Base-by-base conservation (phyloP, 1,139 yeast genomes). In the Magnusiomyces tetraspermus region DNA sequence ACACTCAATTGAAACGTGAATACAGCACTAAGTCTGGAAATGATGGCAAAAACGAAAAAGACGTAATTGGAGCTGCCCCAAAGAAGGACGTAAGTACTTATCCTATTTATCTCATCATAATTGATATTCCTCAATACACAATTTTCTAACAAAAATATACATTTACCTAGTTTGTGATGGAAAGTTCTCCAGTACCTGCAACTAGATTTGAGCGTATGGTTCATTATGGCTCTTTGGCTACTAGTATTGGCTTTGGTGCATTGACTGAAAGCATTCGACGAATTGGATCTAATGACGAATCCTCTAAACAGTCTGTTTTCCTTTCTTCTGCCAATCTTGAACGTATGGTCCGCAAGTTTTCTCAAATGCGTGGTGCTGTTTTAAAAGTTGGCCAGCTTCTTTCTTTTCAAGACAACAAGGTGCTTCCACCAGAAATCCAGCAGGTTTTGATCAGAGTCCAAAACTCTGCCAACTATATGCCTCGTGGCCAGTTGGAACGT, bases 361-460 rank as follows among this genome's bases (percentile, higher is more conserved):
- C 94, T 51, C 82, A 86, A 64, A 92, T 92, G 99, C 78, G 99
- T 65, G 99, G 99, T 15, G 99, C 98, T 2, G 99, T 98, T 2
- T 75, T 92, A 63, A 92, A 92, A 66, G 78, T 92, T 52, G 99
- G 98, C 17, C 99, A 92, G 70, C 80, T 92, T 83, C 73, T 94
- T 67, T 87, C 96, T 2, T 90, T 92, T 67, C 98, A 92, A 69
- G 98, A 72, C 54, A 80, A 85, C 54, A 76, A 86, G 38, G 80
- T 92, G 33, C 72, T 92, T 47, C 97, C 98, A 0, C 76, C 78
- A 37, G 97, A 90, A 64, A 78, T 92, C 56, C 95, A 89, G 61
- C 79, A 82, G 60, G 82, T 92, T 46, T 72, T 92, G 60, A 73
- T 87, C 54, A 73, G 90, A 43, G 96, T 92, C 1, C 99, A 94